Percentiles rank a stretch among this genome's conserved stretches.
Conservation (phyloP, 2,329 filamentous ascomycete species). For the Ploettnerulaceae sp. region DNA sequence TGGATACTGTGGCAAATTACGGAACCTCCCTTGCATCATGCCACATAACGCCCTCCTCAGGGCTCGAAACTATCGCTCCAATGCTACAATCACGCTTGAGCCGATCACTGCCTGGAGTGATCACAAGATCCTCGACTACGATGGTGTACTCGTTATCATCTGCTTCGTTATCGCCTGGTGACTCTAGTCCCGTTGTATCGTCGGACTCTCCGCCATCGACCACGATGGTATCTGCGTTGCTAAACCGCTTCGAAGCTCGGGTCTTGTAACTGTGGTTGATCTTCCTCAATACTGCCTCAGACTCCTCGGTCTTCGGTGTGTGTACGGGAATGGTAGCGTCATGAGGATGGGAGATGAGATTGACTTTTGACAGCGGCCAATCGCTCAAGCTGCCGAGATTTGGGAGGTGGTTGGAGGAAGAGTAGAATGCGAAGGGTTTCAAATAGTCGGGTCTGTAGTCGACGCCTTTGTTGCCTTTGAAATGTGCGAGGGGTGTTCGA, state of each 20-base stretch:
- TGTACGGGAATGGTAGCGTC: slow-evolving; percentile 15
- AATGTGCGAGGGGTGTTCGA: slow-evolving; percentile 3
- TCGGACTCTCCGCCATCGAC: slow-evolving; percentile 7
- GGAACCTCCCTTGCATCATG: slow-evolving; percentile 24
- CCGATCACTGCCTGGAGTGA: slow-evolving; percentile 21
- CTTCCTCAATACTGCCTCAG: not conserved
- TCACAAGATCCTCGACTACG: slow-evolving; percentile 13
- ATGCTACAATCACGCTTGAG: slow-evolving; percentile 29
- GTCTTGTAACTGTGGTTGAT: slow-evolving; percentile 11
- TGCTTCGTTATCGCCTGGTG: not conserved
- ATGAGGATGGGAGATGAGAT: slow-evolving; percentile 19
- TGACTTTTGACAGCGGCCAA: slow-evolving; percentile 15
- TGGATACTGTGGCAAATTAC: too few relatives aligned
- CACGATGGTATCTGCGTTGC: slow-evolving; percentile 11
- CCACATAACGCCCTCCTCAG: slow-evolving; percentile 18
- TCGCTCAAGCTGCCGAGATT: slow-evolving; percentile 10
- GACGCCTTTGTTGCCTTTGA: too few relatives aligned
- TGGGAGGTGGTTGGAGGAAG: slow-evolving; percentile 19
- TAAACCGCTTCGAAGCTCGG: slow-evolving; percentile 13
- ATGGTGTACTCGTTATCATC: slow-evolving; percentile 5
- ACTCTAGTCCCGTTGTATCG: not conserved
- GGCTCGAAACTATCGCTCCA: slow-evolving; percentile 24
- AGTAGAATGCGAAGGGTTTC: slow-evolving; percentile 13
- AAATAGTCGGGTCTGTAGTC: slow-evolving; percentile 1
- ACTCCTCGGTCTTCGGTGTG: slow-evolving; percentile 1